Base-by-base conservation (phyloP, 129 eudicot genomes). In the Cynara cardunculus region DNA sequence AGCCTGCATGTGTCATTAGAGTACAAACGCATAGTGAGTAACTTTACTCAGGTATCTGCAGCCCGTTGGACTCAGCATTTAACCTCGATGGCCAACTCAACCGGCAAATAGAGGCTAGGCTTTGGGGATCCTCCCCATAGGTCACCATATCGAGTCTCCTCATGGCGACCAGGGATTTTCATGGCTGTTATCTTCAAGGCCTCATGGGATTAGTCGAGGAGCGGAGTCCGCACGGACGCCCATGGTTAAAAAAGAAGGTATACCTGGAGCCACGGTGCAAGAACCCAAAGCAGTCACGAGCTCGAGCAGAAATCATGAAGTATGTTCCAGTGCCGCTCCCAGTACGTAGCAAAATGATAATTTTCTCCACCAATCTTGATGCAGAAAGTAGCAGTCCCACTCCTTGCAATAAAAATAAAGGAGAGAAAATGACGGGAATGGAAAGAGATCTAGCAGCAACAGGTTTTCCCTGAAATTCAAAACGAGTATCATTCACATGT, bases 241-340 rank as follows among this genome's bases (percentile, higher is more conserved):
- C 61, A 46, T 0, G 61, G 61, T 46, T 46, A 14, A 46, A 18
- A 46, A 44, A 12, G 14, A 46, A 46, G 67, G 67, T 27, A 83
- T 85, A 91, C 98, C 98, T 88, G 79, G 98, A 94, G 62, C 98
- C 98, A 78, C 81, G 96, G 82, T 91, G 89, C 88, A 94, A 78
- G 87, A 91, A 94, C 64, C 84, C 96, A 84, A 94, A 90, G 80
- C 81, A 89, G 67, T 94, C 97, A 31, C 81, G 84, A 77, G 86
- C 85, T 76, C 87, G 88, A 34, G 96, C 92, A 75, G 97, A 87
- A 76, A 84, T 83, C n/a, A 76, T 56, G 67, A 88, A 89, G 77
- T 94, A 92, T 83, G 68, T 66, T 78, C 96, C 98, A 3, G 86
- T 82, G 73, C 78, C 79, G 71, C 83, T 86, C 31, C 94, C 94